Percentiles rank a stretch among this genome's conserved stretches.
Evolutionary conservation across 768 basidiomycete species (phyloP).

Genomic region (Tulasnella sp.): DNA sequence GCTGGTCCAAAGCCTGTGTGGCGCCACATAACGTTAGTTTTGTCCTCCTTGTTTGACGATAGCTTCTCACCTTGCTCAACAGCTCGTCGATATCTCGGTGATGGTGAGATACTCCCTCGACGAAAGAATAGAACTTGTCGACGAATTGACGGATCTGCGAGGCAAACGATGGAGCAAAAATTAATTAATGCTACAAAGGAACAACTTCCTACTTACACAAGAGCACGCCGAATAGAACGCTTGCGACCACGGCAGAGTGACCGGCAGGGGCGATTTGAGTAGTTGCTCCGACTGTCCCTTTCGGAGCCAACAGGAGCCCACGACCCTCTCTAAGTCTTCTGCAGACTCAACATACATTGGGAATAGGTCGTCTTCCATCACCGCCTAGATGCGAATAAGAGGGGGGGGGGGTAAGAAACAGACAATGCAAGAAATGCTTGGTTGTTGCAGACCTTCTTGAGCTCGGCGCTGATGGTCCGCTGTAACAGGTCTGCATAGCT

Average conservation of each 20-base stretch:
- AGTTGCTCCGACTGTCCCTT: conserved; percentile 61
- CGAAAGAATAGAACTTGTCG: conserved; percentile 93
- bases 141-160: conserved; percentile 79
- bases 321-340: conserved; percentile 63
- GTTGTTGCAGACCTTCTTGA: conserved; percentile 61
- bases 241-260: conserved; percentile 87
- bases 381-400: conserved; percentile 22
- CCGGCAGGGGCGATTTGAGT: conserved; percentile 55
- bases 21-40: conserved; percentile 16
- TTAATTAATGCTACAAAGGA: not conserved
- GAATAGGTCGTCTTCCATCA: conserved; percentile 45
- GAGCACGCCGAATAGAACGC: conserved; percentile 94
- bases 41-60: not conserved
- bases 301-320: conserved; percentile 80
- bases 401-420: not conserved
- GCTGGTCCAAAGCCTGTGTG: conserved; percentile 73
- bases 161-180: conserved; percentile 1
- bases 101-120: conserved; percentile 90
- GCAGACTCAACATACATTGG: conserved; percentile 65
- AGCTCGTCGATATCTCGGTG: conserved; percentile 90
- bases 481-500: conserved; percentile 80
- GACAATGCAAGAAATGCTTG: not conserved
- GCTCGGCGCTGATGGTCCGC: conserved; percentile 70
- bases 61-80: conserved; percentile 64
- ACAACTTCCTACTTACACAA: conserved; percentile 49